Evolutionary conservation across 306 rosid genomes (phyloP).

Genomic region (Prunus mume): DNA sequence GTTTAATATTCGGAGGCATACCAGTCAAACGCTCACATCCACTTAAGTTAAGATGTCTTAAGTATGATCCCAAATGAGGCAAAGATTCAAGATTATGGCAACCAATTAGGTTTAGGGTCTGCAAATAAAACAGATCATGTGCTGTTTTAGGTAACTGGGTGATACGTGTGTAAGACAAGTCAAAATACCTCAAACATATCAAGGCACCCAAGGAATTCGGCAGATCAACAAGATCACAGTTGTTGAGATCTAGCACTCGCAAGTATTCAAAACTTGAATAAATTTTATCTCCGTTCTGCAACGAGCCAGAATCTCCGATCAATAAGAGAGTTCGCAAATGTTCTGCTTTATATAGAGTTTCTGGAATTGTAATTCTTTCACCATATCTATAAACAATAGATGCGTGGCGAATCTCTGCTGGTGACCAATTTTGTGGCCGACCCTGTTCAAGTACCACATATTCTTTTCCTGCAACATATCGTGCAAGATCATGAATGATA

Average conservation of each 20-base stretch:
- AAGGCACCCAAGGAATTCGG: neutral
- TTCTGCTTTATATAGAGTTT: neutral
- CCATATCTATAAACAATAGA: neutral
- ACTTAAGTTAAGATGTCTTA: conserved; percentile 3
- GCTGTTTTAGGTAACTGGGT: neutral
- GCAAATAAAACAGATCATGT: neutral
- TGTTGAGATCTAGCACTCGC: conserved; percentile 13
- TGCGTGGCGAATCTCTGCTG: neutral
- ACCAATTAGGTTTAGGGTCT: neutral
- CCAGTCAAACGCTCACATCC: neutral
- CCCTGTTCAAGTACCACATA: neutral
- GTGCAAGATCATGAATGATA: conserved; percentile 17
- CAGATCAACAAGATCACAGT: neutral
- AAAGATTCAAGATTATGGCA: neutral
- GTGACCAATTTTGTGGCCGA: too few species aligned
- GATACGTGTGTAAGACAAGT: neutral
- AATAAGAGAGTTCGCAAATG: conserved; percentile 4
- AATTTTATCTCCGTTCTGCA: neutral
- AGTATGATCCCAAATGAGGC: neutral
- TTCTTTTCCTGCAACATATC: neutral
- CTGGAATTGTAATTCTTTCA: neutral
- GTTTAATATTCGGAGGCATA: fast-evolving
- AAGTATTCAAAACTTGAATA: neutral
- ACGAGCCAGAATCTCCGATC: neutral
- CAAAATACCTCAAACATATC: conserved; percentile 16